Conservation (phyloP, 306 rosid species). For the Rubus parviflorus region DNA sequence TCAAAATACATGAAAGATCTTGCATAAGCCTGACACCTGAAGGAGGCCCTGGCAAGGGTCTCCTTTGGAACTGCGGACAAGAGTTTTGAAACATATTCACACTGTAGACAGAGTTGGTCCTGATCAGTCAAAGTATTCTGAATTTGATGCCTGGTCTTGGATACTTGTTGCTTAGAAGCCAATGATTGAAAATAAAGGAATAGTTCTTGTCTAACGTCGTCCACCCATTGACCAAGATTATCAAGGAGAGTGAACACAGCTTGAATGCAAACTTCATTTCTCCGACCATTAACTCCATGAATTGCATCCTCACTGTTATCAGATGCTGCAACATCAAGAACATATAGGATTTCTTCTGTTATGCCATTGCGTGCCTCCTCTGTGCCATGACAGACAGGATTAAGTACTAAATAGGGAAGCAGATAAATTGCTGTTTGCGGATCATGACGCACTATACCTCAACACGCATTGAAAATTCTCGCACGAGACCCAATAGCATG, state of each 20-base stretch:
- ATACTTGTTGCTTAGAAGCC: slow-evolving; percentile 60
- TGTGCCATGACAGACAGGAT: slow-evolving; percentile 90
- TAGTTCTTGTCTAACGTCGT: slow-evolving; percentile 82
- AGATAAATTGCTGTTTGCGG: slow-evolving; percentile 85
- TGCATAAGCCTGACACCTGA: slow-evolving; percentile 92
- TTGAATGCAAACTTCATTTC: slow-evolving; percentile 93
- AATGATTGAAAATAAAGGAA: slow-evolving; percentile 50
- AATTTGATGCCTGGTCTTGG: slow-evolving; percentile 59
- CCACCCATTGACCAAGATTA: slow-evolving; percentile 97
- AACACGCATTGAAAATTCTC: slow-evolving; percentile 84
- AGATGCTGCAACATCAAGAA: slow-evolving; percentile 87
- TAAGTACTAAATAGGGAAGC: slow-evolving; percentile 91
- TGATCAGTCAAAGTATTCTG: slow-evolving; percentile 47
- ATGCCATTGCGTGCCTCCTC: slow-evolving; percentile 80
- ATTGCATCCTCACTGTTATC: slow-evolving; percentile 75
- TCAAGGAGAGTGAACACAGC: slow-evolving; percentile 97
- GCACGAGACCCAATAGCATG: slow-evolving; percentile 95
- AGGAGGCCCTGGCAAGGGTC: slow-evolving; percentile 90
- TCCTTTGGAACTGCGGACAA: slow-evolving; percentile 79
- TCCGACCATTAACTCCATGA: slow-evolving; percentile 70
- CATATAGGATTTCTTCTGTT: slow-evolving; percentile 78
- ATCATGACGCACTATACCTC: slow-evolving; percentile 94
- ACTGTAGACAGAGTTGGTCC: slow-evolving; percentile 68
- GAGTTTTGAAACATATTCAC: slow-evolving; percentile 85
- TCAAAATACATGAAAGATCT: slow-evolving; percentile 97